Percentiles rank a stretch among this genome's conserved stretches.
Evolutionary conservation across 441 rosid genomes (phyloP).

Genomic region (Metrosideros polymorpha): DNA sequence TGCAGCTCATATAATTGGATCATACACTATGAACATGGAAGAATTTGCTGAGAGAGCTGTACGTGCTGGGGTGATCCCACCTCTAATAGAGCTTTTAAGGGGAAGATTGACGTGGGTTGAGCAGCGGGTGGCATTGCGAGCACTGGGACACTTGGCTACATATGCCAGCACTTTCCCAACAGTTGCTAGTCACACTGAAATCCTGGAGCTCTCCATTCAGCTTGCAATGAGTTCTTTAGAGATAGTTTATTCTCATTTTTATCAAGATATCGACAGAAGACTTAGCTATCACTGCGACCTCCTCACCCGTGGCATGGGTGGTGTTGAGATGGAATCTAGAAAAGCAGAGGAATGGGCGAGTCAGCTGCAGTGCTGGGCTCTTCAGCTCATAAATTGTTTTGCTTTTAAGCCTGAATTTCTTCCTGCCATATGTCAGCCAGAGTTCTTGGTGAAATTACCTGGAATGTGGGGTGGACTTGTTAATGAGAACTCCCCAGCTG

Average conservation of each 20-base stretch:
- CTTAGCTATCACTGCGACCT: constrained; percentile 88
- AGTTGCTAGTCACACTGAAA: constrained; percentile 71
- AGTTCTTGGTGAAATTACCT: constrained; percentile 72
- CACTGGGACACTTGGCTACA: constrained; percentile 91
- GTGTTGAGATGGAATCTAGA: constrained; percentile 95
- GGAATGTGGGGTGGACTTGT: constrained; percentile 99
- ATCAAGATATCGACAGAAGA: constrained; percentile 67
- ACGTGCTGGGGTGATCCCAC: constrained; percentile 75
- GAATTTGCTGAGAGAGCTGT: constrained; percentile 83
- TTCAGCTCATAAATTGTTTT: constrained; percentile 92
- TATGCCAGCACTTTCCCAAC: constrained; percentile 70
- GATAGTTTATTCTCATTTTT: constrained; percentile 89
- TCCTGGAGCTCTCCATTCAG: constrained; percentile 86
- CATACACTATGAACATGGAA: constrained; percentile 98
- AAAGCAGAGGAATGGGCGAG: constrained; percentile 99
- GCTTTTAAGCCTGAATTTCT: constrained; percentile 94
- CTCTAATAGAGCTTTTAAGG: constrained; percentile 78
- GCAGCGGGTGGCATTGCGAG: constrained; percentile 92
- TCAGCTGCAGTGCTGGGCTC: constrained; percentile 96
- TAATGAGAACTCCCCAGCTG: constrained; percentile 95
- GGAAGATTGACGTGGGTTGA: constrained; percentile 98
- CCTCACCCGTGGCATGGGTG: constrained; percentile 98
- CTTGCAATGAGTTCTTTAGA: constrained; percentile 86
- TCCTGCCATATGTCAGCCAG: constrained; percentile 73
- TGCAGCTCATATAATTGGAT: constrained; percentile 93